Conservation (phyloP, 108 stramenopile species). For the Schizochytrium sp. region DNA sequence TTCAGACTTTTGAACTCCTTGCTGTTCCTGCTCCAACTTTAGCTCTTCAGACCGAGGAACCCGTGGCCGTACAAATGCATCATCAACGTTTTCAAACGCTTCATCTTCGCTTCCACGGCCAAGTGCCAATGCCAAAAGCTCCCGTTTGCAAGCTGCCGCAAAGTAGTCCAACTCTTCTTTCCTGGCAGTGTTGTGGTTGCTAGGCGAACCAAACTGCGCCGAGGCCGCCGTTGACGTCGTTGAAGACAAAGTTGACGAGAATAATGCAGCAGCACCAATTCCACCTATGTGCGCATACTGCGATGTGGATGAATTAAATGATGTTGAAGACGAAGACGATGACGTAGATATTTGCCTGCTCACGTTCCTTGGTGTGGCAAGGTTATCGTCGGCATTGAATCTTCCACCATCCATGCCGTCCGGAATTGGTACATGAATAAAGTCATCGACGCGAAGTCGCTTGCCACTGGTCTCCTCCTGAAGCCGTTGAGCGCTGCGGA, state of each 20-base stretch:
- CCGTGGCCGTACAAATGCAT: neutral
- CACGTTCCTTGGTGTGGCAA: neutral
- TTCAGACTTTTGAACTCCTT: neutral
- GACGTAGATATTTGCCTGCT: neutral
- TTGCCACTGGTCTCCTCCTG: neutral
- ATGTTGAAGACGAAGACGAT: neutral
- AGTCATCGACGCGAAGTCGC: neutral
- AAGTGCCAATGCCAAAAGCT: neutral
- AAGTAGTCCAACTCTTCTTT: neutral
- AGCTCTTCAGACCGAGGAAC: neutral
- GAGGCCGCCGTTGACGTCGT: constrained; percentile 8
- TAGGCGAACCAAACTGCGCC: neutral
- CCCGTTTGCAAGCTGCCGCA: constrained; percentile 13
- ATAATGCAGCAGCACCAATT: too few relatives aligned
- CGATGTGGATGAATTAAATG: neutral
- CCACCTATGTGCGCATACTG: too few relatives aligned
- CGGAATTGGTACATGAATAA: neutral
- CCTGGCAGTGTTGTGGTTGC: neutral
- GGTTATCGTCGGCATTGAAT: neutral
- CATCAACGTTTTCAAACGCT: neutral
- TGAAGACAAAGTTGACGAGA: neutral
- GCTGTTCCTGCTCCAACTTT: neutral
- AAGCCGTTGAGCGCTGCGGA: neutral
- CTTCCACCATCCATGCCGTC: neutral
- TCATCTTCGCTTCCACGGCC: neutral